Evolutionary conservation across 2,329 filamentous ascomycete species (phyloP).

Genomic region (Nemania serpens): DNA sequence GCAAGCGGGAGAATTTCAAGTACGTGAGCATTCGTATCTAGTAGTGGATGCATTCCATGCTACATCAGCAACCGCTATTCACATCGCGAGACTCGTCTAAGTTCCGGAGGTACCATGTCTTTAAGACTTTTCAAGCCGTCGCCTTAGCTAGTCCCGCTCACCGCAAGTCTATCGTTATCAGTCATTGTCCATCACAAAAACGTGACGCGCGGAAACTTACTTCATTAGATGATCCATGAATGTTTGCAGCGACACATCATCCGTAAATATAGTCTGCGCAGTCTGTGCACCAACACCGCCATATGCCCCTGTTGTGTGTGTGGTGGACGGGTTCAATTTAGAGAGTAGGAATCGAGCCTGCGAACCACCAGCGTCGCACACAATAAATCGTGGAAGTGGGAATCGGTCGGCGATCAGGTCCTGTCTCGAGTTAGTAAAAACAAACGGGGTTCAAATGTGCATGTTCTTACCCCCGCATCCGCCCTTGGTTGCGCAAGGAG

Average conservation of each 20-base stretch:
- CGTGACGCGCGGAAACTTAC: slow-evolving; percentile 57
- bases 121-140: neutral
- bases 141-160: slow-evolving; percentile 64
- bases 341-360: slow-evolving; percentile 96
- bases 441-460: slow-evolving; percentile 5
- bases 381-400: slow-evolving; percentile 96
- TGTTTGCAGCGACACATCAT: slow-evolving; percentile 95
- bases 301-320: slow-evolving; percentile 90
- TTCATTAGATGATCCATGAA: slow-evolving; percentile 99
- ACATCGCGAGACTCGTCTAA: neutral
- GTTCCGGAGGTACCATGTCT: neutral
- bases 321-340: slow-evolving; percentile 97
- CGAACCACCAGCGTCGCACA: slow-evolving; percentile 97
- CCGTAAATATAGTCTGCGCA: slow-evolving; percentile 97
- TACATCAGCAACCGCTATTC: slow-evolving; percentile 8
- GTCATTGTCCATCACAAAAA: neutral
- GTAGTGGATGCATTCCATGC: slow-evolving; percentile 5
- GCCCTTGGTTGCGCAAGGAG: slow-evolving; percentile 94
- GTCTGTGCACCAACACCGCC: slow-evolving; percentile 84
- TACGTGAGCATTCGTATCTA: slow-evolving; percentile 16
- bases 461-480: slow-evolving; percentile 79
- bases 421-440: slow-evolving; percentile 48
- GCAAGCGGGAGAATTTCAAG: neutral
- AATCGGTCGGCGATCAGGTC: slow-evolving; percentile 97
- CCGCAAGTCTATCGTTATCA: slow-evolving; percentile 53